Evolutionary conservation across 192 early-diverging fungal genomes (phyloP).

Genomic region (Mortierella antarctica): DNA sequence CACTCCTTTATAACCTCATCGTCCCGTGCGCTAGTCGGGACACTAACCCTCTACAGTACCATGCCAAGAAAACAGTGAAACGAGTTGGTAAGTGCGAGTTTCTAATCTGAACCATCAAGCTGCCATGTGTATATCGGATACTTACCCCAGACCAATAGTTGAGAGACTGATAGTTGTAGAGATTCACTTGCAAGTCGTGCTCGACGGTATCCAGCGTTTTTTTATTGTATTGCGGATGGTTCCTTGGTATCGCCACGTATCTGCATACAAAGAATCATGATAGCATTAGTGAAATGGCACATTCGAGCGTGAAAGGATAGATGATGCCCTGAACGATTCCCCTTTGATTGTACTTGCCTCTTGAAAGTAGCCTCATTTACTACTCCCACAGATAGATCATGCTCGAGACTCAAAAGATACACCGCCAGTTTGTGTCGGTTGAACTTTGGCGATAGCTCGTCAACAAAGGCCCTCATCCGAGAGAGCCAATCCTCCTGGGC

Average conservation of each 20-base stretch:
- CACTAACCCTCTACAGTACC: conserved; percentile 13
- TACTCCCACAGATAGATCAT: conserved; percentile 21
- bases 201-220: conserved; percentile 7
- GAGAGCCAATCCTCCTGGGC: conserved; percentile 33
- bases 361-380: conserved; percentile 34
- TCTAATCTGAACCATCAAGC: neutral
- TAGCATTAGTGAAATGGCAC: neutral
- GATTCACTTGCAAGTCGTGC: neutral
- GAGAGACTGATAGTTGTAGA: neutral
- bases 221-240: conserved; percentile 14
- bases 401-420: conserved; percentile 29
- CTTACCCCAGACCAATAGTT: conserved; percentile 23
- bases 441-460: conserved; percentile 39
- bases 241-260: conserved; percentile 29
- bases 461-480: conserved; percentile 29
- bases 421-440: conserved; percentile 40
- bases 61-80: neutral
- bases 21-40: conserved; percentile 15
- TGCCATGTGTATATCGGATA: neutral
- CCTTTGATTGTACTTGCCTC: conserved; percentile 11
- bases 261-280: neutral
- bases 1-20: conserved; percentile 27
- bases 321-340: neutral
- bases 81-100: neutral
- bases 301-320: neutral